Evolutionary conservation across 2,329 filamentous ascomycete genomes (phyloP).

Genomic region (Fusarium abutilonis): DNA sequence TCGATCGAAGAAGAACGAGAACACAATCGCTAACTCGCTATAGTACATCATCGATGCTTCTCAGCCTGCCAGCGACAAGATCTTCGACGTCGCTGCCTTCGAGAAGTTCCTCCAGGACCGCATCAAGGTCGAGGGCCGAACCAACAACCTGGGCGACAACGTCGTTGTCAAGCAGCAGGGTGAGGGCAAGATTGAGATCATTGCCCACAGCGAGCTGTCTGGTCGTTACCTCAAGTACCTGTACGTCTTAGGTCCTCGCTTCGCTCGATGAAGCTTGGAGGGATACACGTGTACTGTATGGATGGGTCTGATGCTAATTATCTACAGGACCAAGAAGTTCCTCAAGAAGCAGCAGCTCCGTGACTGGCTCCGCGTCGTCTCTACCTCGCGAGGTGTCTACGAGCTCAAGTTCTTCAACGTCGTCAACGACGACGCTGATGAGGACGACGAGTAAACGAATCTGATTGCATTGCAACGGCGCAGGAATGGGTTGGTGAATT

Average conservation of each 20-base stretch:
- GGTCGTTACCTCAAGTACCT: constrained; percentile 99
- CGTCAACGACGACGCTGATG: constrained; percentile 96
- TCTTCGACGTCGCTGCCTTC: constrained; percentile 98
- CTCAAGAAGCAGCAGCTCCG: constrained; percentile 99
- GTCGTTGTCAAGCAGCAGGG: constrained; percentile 90
- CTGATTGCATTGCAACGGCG: constrained; percentile 42
- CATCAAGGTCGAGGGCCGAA: constrained; percentile 99
- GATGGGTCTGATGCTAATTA: constrained; percentile 8
- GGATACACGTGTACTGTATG: neutral
- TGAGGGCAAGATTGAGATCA: constrained; percentile 98
- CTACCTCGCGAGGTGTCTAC: constrained; percentile 97
- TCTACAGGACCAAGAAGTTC: constrained; percentile 96
- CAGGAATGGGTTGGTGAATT: constrained; percentile 48
- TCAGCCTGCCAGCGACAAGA: constrained; percentile 98
- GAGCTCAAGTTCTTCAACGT: constrained; percentile 99
- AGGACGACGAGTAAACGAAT: constrained; percentile 92
- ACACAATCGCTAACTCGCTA: constrained; percentile 25
- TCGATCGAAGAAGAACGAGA: neutral
- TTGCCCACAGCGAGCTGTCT: constrained; percentile 97
- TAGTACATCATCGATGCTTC: constrained; percentile 99
- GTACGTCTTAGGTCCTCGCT: constrained; percentile 64
- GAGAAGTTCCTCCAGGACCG: constrained; percentile 99
- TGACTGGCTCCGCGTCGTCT: constrained; percentile 99
- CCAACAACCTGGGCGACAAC: constrained; percentile 95
- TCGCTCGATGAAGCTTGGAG: neutral